A percentile compares a stretch with the other conserved stretches of the same genome.
These are phyloP conservation scores for Fabrea salina DNA, from an alignment of 169 alveolate species.

Conservation along the genomic window DNA sequence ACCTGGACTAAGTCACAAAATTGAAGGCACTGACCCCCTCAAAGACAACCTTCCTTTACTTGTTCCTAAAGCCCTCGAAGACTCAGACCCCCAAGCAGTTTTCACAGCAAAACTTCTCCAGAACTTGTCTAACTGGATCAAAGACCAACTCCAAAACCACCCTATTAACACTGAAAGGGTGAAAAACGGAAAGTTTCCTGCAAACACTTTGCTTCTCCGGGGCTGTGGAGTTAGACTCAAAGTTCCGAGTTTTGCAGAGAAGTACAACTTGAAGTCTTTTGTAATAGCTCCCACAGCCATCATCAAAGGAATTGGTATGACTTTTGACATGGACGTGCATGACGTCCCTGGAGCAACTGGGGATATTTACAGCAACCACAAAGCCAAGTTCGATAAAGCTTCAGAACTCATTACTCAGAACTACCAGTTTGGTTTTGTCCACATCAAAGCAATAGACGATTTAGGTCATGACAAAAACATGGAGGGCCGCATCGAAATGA, in stretches of 20 bases:
- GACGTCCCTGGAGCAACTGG: slow-evolving; percentile 77
- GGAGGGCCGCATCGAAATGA: slow-evolving; percentile 38
- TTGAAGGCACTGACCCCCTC: slow-evolving; percentile 70
- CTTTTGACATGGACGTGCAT: slow-evolving; percentile 49
- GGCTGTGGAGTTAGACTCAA: slow-evolving; percentile 69
- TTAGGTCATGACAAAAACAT: slow-evolving; percentile 68
- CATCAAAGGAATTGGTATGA: slow-evolving; percentile 63
- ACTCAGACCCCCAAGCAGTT: slow-evolving; percentile 35
- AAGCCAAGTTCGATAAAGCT: slow-evolving; percentile 48
- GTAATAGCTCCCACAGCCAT: slow-evolving; percentile 80
- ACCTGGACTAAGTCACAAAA: slow-evolving; percentile 44
- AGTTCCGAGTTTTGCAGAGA: slow-evolving; percentile 45
- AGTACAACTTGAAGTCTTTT: slow-evolving; percentile 51
- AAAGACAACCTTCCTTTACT: slow-evolving; percentile 46
- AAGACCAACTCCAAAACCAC: slow-evolving; percentile 41
- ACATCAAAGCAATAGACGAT: slow-evolving; percentile 71
- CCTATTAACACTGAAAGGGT: slow-evolving; percentile 63
- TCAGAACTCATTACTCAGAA: slow-evolving; percentile 9
- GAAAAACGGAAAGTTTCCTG: slow-evolving; percentile 43
- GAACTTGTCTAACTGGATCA: slow-evolving; percentile 42
- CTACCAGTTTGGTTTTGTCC: slow-evolving; percentile 68
- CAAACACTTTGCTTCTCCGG: slow-evolving; percentile 58
- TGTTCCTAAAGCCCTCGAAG: not conserved
- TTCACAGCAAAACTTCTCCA: slow-evolving; percentile 56
- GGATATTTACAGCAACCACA: slow-evolving; percentile 49